Conservation (phyloP, 164 flowering plant species). For the Kingdonia uniflora region DNA sequence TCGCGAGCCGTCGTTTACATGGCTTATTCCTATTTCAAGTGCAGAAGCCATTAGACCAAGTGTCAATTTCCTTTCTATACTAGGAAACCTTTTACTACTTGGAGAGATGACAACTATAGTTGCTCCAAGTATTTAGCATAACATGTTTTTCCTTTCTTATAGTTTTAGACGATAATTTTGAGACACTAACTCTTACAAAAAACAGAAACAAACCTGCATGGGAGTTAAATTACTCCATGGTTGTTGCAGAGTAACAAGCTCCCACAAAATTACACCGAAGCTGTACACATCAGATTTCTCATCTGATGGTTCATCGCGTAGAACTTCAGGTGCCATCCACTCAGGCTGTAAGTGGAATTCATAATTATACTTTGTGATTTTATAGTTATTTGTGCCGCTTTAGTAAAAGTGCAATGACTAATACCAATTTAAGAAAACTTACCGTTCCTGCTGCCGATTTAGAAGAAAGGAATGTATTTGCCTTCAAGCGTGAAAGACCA, state of each 20-base stretch:
- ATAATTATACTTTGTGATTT: background rate
- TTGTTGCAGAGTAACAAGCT: constrained; percentile 76
- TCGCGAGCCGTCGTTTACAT: too few relatives aligned
- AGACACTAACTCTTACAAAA: too few relatives aligned
- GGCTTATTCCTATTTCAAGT: too few relatives aligned
- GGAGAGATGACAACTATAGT: too few relatives aligned
- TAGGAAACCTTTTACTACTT: too few relatives aligned
- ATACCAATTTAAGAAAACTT: constrained; percentile 25
- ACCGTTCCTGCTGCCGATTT: constrained; percentile 99
- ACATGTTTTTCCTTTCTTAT: too few relatives aligned
- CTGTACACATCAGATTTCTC: constrained; percentile 92
- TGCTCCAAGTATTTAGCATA: too few relatives aligned
- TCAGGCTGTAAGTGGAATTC: constrained; percentile 57
- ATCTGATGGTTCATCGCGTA: constrained; percentile 92
- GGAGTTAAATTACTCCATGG: constrained; percentile 90
- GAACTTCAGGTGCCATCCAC: constrained; percentile 99
- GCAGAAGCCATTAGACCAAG: too few relatives aligned
- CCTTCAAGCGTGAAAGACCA: constrained; percentile 93
- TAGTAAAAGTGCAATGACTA: background rate
- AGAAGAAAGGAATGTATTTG: constrained; percentile 93
- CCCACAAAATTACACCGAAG: constrained; percentile 93
- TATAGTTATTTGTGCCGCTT: background rate
- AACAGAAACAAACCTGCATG: constrained; percentile 53
- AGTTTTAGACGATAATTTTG: too few relatives aligned
- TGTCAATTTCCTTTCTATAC: too few relatives aligned